Evolutionary conservation across 2,329 filamentous ascomycete species (phyloP).

Genomic region (Fusarium sp.): DNA sequence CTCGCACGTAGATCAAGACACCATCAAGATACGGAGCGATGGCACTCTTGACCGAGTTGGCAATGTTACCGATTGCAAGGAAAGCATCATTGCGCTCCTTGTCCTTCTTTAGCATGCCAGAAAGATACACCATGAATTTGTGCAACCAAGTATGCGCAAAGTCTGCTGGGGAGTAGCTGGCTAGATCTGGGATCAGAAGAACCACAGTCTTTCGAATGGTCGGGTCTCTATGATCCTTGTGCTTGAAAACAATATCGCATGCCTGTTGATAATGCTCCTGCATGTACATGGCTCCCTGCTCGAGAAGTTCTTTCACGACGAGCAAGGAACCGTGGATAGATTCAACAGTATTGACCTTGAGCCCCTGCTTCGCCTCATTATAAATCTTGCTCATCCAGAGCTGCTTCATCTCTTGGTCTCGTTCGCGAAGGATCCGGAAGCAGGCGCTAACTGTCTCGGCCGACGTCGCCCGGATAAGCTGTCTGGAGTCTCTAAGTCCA

Average conservation of each 20-base stretch:
- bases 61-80: constrained; percentile 94
- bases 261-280: constrained; percentile 92
- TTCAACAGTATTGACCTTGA: constrained; percentile 85
- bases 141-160: constrained; percentile 91
- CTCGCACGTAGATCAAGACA: constrained; percentile 92
- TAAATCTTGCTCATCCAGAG: constrained; percentile 94
- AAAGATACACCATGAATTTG: constrained; percentile 96
- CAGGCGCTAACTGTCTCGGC: constrained; percentile 94
- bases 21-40: constrained; percentile 96
- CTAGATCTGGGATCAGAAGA: constrained; percentile 89
- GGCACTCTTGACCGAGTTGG: constrained; percentile 93
- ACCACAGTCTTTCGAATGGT: constrained; percentile 92
- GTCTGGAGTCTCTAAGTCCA: constrained; percentile 87
- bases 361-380: constrained; percentile 83
- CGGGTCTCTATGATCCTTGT: constrained; percentile 91
- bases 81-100: constrained; percentile 96
- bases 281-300: constrained; percentile 99
- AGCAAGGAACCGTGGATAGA: constrained; percentile 94
- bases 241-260: constrained; percentile 91
- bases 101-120: constrained; percentile 92
- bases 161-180: constrained; percentile 90
- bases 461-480: constrained; percentile 91
- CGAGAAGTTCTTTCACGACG: constrained; percentile 90
- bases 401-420: constrained; percentile 88
- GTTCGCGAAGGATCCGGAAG: constrained; percentile 93